phyloP scores from a whole-genome alignment of 306 rosid genomes.

The Cyclanthera cordifolia region DNA sequence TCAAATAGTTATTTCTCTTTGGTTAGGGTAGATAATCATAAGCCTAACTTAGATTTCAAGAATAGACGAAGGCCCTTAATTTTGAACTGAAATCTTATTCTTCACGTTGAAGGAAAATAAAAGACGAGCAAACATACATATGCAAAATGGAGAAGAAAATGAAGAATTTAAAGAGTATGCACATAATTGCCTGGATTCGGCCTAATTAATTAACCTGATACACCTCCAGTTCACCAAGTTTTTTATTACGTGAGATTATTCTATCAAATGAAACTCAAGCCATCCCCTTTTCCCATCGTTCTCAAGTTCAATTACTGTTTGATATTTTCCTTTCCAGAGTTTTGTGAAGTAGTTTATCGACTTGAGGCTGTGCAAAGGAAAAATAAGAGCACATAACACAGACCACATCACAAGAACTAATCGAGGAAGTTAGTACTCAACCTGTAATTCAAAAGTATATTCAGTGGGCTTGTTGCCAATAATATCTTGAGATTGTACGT shows the following conservation, averaged over 20 bases:
- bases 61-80: too few relatives aligned
- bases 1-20: not conserved
- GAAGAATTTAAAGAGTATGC: not conserved
- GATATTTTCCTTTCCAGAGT: not conserved
- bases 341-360: not conserved
- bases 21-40: not conserved
- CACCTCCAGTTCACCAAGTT: not conserved
- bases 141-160: not conserved
- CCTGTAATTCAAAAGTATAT: slow-evolving; percentile 74
- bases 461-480: slow-evolving; percentile 34
- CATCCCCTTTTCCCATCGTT: not conserved
- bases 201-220: not conserved
- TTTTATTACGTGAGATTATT: not conserved
- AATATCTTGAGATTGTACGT: slow-evolving; percentile 26
- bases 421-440: slow-evolving; percentile 22
- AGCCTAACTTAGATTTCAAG: too few relatives aligned
- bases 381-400: not conserved
- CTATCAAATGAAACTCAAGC: too few relatives aligned
- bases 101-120: not conserved
- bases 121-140: too few relatives aligned
- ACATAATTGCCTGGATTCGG: not conserved
- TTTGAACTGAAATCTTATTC: not conserved
- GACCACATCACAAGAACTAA: not conserved
- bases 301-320: not conserved
- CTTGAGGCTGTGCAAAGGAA: not conserved